Percentiles rank a stretch among this genome's conserved stretches.
These are phyloP conservation scores for Physaria fendleri DNA, from an alignment of 345 rosid genomes.

Conservation along the genomic window DNA sequence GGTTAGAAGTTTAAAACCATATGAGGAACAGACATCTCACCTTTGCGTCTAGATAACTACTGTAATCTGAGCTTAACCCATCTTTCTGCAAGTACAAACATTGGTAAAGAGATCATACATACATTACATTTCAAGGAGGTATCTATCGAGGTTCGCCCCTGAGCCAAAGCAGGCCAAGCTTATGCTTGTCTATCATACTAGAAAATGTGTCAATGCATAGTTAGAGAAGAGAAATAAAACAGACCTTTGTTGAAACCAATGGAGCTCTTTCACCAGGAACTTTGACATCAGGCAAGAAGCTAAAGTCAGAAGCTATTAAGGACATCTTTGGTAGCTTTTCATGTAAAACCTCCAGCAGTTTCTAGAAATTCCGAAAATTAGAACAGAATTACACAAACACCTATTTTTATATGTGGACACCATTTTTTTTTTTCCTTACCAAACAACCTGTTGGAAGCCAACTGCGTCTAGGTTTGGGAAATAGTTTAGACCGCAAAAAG, in stretches of 20 bases:
- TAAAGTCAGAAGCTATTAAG: conserved; percentile 86
- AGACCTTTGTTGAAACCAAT: conserved; percentile 86
- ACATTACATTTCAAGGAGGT: neutral
- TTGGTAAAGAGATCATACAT: neutral
- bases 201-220: neutral
- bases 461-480: conserved; percentile 80
- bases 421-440: conserved; percentile 40
- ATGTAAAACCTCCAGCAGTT: conserved; percentile 74
- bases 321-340: conserved; percentile 92
- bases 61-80: conserved; percentile 76
- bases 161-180: too few relatives aligned
- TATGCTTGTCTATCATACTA: too few relatives aligned
- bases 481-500: conserved; percentile 51
- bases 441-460: conserved; percentile 98
- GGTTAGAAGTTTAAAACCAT: neutral
- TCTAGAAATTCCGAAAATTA: conserved; percentile 44
- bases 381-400: conserved; percentile 2
- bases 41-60: conserved; percentile 87
- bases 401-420: conserved; percentile 1
- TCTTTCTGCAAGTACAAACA: conserved; percentile 61
- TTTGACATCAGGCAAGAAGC: conserved; percentile 91
- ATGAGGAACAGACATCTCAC: conserved; percentile 32
- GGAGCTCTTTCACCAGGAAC: conserved; percentile 95
- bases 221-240: conserved; percentile 3
- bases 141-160: too few relatives aligned